Conservation (phyloP, 345 rosid genomes). For the Salix udensis region DNA sequence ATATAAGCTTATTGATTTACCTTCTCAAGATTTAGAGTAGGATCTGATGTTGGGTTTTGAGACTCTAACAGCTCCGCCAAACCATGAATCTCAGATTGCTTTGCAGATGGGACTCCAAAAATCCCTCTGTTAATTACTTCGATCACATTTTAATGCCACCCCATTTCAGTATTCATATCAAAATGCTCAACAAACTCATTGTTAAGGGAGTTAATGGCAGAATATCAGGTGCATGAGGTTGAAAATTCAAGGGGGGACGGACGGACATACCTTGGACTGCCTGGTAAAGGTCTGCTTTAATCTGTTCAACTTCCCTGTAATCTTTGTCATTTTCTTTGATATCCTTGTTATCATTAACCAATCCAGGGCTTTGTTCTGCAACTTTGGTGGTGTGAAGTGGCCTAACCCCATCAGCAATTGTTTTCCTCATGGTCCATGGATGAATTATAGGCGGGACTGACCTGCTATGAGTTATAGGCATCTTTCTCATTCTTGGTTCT, state of each 20-base stretch:
- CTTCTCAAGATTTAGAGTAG: constrained; percentile 58
- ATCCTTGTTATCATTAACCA: constrained; percentile 11
- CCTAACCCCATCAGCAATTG: constrained; percentile 24
- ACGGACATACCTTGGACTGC: constrained; percentile 41
- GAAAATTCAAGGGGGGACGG: constrained; percentile 2
- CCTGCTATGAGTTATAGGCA: constrained; percentile 11
- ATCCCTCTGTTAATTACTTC: constrained; percentile 78
- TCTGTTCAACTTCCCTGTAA: constrained; percentile 23
- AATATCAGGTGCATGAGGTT: not conserved
- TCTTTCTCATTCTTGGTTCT: constrained; percentile 11
- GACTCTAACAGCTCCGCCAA: constrained; percentile 62
- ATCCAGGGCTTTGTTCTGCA: constrained; percentile 39
- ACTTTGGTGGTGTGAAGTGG: constrained; percentile 28
- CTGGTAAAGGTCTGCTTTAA: constrained; percentile 47
- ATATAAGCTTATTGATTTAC: constrained; percentile 13
- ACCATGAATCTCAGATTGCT: constrained; percentile 56
- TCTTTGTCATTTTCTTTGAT: constrained; percentile 3
- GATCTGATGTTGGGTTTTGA: constrained; percentile 77
- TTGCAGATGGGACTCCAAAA: constrained; percentile 65
- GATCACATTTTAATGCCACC: not conserved
- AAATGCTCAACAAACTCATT: not conserved
- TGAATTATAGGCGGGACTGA: constrained; percentile 10
- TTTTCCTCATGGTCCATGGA: constrained; percentile 18
- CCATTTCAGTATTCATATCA: not conserved
- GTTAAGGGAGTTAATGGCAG: not conserved